Evolutionary conservation across 2,329 filamentous ascomycete genomes (phyloP), one percentile per base, ranked within the genome.

Genomic region (Arthrobotrys musiformis): DNA sequence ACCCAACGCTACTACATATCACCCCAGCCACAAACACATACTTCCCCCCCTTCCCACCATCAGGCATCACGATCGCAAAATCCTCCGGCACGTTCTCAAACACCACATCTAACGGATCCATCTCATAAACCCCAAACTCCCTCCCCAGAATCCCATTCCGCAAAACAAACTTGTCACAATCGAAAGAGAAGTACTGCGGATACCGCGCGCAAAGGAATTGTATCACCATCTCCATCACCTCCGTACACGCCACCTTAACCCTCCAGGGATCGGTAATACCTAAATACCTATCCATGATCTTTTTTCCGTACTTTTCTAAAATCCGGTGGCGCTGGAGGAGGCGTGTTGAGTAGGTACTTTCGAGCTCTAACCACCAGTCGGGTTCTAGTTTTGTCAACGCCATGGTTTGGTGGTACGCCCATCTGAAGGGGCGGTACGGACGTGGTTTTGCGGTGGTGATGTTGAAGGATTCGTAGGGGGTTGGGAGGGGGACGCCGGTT

Each of bases 321-420:
- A 96, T 86, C 0, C 84, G 85, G 81, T 89, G 87, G 17, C 93
- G 90, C 81, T 94, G 89, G 4, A 86, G 86, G 79, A 97, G 90
- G 22, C 91, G 88, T 0, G 86, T 81, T 52, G 84, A 84, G 82
- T 97, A 97, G 2, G 88, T 91, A 60, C 86, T 90, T 79, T 95
- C 92, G 1, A 97, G 86, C 83, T 97, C 93, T n/a, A 97, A 85
- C 93, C 93, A 97, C 88, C 91, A 97, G 82, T 96, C 90, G 0
- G 89, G 85, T 78, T 97, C 92, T 83, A 95, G 85, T 80, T 93
- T 96, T 48, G 88, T 90, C 7, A 94, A 85, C 1, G 92, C 92
- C 93, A 97, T 96, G 0, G 93, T 96, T 82, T 97, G 93, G 82
- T 95, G 92, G 81, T 96, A 97, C 0, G 87, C 85, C 93, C 93